Evolutionary conservation across 495 filamentous ascomycete genomes (phyloP).

Genomic region (Penicillium verhagenii): DNA sequence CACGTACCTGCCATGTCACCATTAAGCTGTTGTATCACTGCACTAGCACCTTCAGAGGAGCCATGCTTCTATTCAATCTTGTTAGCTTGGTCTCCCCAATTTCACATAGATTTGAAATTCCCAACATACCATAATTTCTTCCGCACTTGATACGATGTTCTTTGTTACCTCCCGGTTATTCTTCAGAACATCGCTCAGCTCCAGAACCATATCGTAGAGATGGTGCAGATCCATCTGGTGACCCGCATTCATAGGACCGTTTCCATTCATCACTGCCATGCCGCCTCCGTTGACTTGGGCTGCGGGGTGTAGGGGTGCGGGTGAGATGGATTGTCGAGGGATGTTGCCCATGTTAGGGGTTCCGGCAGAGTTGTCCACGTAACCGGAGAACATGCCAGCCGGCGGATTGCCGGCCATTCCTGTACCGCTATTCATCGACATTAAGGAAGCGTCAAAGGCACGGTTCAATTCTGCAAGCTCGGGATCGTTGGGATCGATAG

Average conservation of each 20-base stretch:
- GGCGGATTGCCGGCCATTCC: conserved; percentile 32
- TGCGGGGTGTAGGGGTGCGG: conserved; percentile 31
- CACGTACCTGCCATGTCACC: conserved; percentile 46
- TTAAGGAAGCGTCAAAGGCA: conserved; percentile 34
- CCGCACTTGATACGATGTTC: conserved; percentile 67
- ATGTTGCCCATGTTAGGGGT: conserved; percentile 36
- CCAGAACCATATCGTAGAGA: conserved; percentile 78
- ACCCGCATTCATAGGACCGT: conserved; percentile 68
- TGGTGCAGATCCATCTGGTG: conserved; percentile 87
- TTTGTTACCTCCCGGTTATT: conserved; percentile 75
- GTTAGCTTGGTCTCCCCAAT: conserved; percentile 18
- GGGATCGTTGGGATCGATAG: conserved; percentile 32
- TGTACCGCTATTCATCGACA: conserved; percentile 38
- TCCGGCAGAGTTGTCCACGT: conserved; percentile 30
- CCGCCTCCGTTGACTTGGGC: conserved; percentile 53
- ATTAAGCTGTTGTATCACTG: conserved; percentile 47
- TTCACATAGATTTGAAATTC: neutral
- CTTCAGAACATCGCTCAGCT: conserved; percentile 72
- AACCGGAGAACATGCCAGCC: conserved; percentile 34
- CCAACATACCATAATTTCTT: conserved; percentile 55
- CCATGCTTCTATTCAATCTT: conserved; percentile 37
- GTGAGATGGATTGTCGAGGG: conserved; percentile 37
- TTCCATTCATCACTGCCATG: conserved; percentile 58
- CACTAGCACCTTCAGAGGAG: conserved; percentile 41
- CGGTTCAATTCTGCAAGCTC: conserved; percentile 37